Conservation (phyloP, 2,329 filamentous ascomycete genomes). For the Stagonosporopsis chrysanthemi region DNA sequence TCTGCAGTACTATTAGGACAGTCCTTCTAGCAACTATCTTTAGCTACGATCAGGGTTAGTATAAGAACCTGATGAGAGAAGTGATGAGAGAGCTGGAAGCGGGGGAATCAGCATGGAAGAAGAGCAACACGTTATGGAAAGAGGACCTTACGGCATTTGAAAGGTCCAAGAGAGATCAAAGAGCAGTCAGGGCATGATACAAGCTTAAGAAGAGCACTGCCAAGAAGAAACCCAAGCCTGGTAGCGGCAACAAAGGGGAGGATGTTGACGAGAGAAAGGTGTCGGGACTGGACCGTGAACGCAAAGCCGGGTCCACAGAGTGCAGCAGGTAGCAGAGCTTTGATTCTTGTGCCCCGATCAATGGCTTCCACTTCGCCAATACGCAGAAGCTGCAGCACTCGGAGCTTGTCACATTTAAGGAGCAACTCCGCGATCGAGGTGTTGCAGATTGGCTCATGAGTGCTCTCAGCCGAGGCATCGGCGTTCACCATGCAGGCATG, state of each 20-base stretch:
- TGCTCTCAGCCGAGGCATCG: neutral
- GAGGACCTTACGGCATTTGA: neutral
- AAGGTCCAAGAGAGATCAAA: neutral
- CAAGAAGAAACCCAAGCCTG: neutral
- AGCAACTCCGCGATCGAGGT: neutral
- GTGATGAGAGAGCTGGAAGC: neutral
- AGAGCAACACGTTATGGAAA: neutral
- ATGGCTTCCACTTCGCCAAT: neutral
- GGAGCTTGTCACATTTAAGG: neutral
- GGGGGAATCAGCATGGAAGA: neutral
- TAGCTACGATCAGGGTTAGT: neutral
- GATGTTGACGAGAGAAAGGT: neutral
- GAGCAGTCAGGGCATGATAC: neutral
- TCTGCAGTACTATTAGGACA: too few species aligned
- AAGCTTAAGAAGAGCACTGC: neutral
- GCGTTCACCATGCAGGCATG: neutral
- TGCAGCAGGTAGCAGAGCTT: neutral
- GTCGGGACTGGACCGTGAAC: neutral
- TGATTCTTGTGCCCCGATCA: neutral
- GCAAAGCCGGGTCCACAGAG: neutral
- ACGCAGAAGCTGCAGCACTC: neutral
- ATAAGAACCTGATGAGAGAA: neutral
- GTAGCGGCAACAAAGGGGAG: neutral
- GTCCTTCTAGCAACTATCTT: neutral
- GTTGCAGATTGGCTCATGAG: neutral